Evolutionary conservation across 495 filamentous ascomycete species (phyloP).

Genomic region (Saxophila tyrrhenica): DNA sequence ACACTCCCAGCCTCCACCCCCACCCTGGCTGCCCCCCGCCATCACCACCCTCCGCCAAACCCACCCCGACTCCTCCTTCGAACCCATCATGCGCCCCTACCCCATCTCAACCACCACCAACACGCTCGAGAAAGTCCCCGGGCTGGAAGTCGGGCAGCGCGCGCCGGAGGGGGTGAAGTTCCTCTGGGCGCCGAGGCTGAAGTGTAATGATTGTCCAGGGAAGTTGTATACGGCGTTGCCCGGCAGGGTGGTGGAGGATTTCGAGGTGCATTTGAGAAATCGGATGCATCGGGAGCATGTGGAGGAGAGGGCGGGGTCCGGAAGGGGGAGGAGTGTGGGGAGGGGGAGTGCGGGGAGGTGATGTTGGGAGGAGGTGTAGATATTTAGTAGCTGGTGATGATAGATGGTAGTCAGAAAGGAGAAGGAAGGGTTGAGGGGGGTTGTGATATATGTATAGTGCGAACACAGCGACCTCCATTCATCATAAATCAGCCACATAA

Average conservation of each 20-base stretch:
- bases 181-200: slow-evolving; percentile 71
- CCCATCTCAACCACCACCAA: slow-evolving; percentile 59
- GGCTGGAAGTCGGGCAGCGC: slow-evolving; percentile 29
- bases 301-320: slow-evolving; percentile 37
- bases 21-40: slow-evolving; percentile 62
- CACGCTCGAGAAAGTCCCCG: slow-evolving; percentile 31
- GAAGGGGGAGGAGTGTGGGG: no score
- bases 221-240: slow-evolving; percentile 87
- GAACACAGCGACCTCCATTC: no score
- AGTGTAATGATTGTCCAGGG: slow-evolving; percentile 82
- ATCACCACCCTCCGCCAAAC: slow-evolving; percentile 49
- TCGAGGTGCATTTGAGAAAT: slow-evolving; percentile 82
- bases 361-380: no score
- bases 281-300: slow-evolving; percentile 65
- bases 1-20: slow-evolving; percentile 54
- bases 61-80: slow-evolving; percentile 70
- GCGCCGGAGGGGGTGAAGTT: slow-evolving; percentile 49
- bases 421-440: no score
- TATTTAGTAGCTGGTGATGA: no score
- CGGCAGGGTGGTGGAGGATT: slow-evolving; percentile 71
- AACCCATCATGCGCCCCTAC: slow-evolving; percentile 76
- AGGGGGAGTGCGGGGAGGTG: no score
- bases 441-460: no score
- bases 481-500: no score
- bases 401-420: no score